Evolutionary conservation across 768 basidiomycete species (phyloP), one percentile per base, ranked within the genome.

Genomic region (Lyophyllum atratum): DNA sequence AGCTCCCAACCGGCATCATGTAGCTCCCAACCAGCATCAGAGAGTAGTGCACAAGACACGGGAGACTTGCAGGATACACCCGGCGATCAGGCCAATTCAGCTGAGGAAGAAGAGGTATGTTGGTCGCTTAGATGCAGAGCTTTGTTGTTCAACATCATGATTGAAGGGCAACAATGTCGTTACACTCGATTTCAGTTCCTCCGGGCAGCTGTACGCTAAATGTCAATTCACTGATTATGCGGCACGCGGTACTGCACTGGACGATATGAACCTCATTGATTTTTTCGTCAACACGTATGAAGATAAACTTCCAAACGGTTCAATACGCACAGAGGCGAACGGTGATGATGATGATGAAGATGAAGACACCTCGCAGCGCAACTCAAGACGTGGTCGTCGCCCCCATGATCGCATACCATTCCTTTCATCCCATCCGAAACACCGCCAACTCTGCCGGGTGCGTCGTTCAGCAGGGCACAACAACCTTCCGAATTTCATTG

Each of bases 401-500:
- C 37, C 22, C 25, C 42, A 44, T 25, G 42, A 12, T 2, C 15
- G 52, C 9, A 39, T 48, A 28, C 33, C 4, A 2, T 49, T 19
- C 19, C 46, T 34, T 11, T 15, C 39, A 22, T 19, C 24, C 5
- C 45, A 55, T 51, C 4, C 56, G 62, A 53, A 51, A 44, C 28
- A 47, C 15, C 29, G 49, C 22, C 68, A 74, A 40, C 28, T 39
- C 15, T 37, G 43, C 17, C 34, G 69, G 0, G 54, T 74, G 1
- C n/a, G 64, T 0, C 64, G 66, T 5, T 25, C 31, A 2, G 1
- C 14, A 1, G 60, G 65, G 0, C 77, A 79, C 47, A 66, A 34
- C 8, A 76, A 52, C 0, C 42, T 79, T 0, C 73, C 74, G 0
- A 71, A 74, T 33, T 68, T 80, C 49, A 59, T 77, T n/a, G 79